Base-by-base conservation (phyloP, 2,329 filamentous ascomycete species). In the Verticillium longisporum region DNA sequence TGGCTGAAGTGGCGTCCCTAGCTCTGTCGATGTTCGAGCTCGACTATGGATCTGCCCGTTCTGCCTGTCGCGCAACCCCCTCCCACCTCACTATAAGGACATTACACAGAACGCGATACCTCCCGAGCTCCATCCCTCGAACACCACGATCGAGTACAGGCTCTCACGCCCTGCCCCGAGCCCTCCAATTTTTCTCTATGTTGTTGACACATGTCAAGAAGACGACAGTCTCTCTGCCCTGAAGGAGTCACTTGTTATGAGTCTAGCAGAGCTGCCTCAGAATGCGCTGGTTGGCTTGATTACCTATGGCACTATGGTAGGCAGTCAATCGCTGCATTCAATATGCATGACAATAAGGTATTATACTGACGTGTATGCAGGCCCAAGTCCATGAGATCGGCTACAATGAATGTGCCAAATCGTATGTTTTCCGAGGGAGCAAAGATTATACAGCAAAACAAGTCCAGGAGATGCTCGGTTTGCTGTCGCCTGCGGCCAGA, bases 381-480 rank as follows among this genome's bases (percentile, higher is more conserved):
- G 87, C 92, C 36, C 93, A 97, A 85, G 92, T 99, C 18, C 95
- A 99, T 73, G 95, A 99, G 77, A 91, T 99, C 67, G 95, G 95
- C 60, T 99, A 99, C 73, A 93, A 91, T 60, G 95, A 98, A 77
- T 99, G 95, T 76, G 92, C 95, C 66, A 99, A 98, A 78, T 97
- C 94, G 6, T 99, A 97, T 71, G 95, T 99, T 53, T 99, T 99
- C 83, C 87, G 94, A 61, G 95, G 95, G 45, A 97, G 88, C 81
- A 99, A 98, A 80, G 95, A 99, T 71, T 99, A 99, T 75, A 84
- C 88, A n/a, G 91, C 93, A 60, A 98, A 98, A 79, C 93, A 98
- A 74, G 92, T 99, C n/a, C 94, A 98, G 75, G 95, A 99, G 72
- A 99, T 99, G 95, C 88, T 99, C 58, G 95, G 93, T 33, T 82